Conservation (phyloP, 257 asterid species). For the Primulina tabacum region DNA sequence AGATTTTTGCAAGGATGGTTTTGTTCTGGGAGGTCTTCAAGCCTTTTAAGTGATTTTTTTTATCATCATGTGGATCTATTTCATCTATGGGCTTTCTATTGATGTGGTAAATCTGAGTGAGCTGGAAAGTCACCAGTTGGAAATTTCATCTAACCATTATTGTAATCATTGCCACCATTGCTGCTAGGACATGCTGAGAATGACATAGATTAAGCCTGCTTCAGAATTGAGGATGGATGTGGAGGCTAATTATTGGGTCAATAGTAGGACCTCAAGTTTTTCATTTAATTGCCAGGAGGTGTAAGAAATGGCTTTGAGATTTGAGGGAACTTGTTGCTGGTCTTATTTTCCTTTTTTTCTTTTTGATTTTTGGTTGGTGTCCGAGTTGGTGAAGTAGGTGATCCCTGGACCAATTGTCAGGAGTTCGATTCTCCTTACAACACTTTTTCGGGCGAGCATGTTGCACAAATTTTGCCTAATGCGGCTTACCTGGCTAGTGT, state of each 20-base stretch:
- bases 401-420: too few relatives aligned
- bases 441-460: too few relatives aligned
- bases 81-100: background rate
- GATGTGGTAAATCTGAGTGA: conserved; percentile 8
- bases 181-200: conserved; percentile 6
- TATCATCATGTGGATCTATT: background rate
- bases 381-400: too few relatives aligned
- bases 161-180: background rate
- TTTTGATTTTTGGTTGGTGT: too few relatives aligned
- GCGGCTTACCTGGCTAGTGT: too few relatives aligned
- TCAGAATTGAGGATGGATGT: conserved; percentile 4
- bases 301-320: conserved; percentile 8
- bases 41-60: background rate
- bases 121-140: conserved; percentile 6
- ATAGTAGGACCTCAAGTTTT: background rate
- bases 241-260: conserved; percentile 9
- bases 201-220: conserved; percentile 1
- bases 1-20: background rate
- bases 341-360: background rate
- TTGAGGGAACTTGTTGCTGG: conserved; percentile 15
- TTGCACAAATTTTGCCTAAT: too few relatives aligned
- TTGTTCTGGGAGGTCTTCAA: conserved; percentile 2
- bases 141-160: background rate
- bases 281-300: conserved; percentile 4
- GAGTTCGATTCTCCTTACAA: too few relatives aligned